Evolutionary conservation across 768 basidiomycete genomes (phyloP).

Genomic region (Naematelia aurantialba): DNA sequence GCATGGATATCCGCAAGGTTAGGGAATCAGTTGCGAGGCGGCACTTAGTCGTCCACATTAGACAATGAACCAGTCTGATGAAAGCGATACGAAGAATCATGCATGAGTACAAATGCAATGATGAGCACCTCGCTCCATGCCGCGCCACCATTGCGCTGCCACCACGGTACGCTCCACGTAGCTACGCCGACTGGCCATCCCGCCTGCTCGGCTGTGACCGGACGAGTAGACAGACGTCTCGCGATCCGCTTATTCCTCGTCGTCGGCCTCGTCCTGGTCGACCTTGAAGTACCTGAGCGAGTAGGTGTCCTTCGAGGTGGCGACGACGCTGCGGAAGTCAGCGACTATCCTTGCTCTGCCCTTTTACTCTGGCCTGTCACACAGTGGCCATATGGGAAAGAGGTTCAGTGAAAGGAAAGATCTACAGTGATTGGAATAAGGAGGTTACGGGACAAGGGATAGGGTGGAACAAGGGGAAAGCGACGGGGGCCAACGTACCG

Average conservation of each 20-base stretch:
- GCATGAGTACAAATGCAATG: not conserved
- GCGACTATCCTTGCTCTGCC: not conserved
- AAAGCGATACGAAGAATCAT: no score
- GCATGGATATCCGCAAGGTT: no score
- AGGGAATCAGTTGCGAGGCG: no score
- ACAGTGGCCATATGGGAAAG: not conserved
- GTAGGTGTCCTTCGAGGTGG: conserved; percentile 87
- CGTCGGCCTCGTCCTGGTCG: conserved; percentile 51
- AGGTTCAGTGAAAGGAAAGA: not conserved
- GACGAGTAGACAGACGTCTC: not conserved
- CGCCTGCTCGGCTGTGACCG: not conserved
- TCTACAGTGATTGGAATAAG: conserved; percentile 11
- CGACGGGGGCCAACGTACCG: conserved; percentile 56
- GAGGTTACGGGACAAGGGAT: not conserved
- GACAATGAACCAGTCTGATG: no score
- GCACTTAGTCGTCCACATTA: no score
- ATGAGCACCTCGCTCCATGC: conserved; percentile 1
- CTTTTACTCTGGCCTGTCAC: not conserved
- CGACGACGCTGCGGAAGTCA: conserved; percentile 61
- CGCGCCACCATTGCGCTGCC: no score
- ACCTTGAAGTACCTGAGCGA: conserved; percentile 77
- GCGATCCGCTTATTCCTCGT: conserved; percentile 47
- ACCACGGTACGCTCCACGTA: no score
- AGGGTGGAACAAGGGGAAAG: not conserved
- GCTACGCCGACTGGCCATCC: no score